Conservation (phyloP, 1,284 basidiomycete genomes). For the Sporisorium scitamineum region DNA sequence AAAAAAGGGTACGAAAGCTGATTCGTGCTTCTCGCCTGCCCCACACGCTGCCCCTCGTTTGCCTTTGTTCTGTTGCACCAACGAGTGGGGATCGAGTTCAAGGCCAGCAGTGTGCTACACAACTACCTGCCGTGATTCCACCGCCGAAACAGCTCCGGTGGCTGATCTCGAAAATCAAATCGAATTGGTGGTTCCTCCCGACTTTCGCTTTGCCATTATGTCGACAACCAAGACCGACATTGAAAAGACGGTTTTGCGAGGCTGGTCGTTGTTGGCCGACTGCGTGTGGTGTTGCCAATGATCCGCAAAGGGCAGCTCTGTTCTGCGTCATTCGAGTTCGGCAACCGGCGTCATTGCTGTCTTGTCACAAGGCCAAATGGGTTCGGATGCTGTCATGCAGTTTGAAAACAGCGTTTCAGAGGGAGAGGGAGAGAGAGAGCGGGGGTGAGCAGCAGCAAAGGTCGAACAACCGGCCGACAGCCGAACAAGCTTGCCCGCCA, state of each 20-base stretch:
- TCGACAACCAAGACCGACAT: background rate
- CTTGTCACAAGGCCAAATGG: background rate
- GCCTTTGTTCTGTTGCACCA: too few relatives aligned
- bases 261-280: background rate
- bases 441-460: background rate
- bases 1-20: background rate
- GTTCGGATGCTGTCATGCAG: background rate
- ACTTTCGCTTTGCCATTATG: background rate
- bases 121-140: background rate
- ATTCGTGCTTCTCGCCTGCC: slow-evolving; percentile 3
- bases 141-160: slow-evolving; percentile 10
- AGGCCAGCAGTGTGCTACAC: background rate
- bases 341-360: background rate
- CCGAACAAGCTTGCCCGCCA: slow-evolving; percentile 21
- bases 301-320: slow-evolving; percentile 5
- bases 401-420: too few relatives aligned
- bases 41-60: background rate
- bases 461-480: slow-evolving; percentile 8
- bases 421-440: background rate
- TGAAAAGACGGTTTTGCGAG: background rate
- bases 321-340: background rate
- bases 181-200: background rate
- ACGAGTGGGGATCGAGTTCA: slow-evolving; percentile 1
- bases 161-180: background rate
- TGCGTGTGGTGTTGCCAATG: background rate